Percentiles rank a stretch among this genome's conserved stretches.
phyloP scores from a whole-genome alignment of 164 flowering plant genomes.

The Buxus sempervirens region DNA sequence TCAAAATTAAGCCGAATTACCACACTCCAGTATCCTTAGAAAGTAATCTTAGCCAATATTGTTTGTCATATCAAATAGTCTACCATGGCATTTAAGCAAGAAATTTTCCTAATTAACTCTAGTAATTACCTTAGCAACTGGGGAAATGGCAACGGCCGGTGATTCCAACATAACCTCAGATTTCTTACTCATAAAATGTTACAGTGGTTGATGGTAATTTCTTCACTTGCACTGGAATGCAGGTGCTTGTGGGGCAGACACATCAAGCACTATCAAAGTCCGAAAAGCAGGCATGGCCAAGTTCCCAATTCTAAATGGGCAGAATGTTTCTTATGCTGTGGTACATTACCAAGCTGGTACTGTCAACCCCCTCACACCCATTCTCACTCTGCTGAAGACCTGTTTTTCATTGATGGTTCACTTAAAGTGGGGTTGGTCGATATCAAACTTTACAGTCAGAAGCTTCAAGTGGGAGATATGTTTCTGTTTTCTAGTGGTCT shows the following conservation, averaged over 20 bases:
- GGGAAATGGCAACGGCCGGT: neutral
- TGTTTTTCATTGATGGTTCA: slow-evolving; percentile 7
- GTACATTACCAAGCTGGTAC: slow-evolving; percentile 1
- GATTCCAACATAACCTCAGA: neutral
- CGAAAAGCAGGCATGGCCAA: neutral
- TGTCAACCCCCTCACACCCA: slow-evolving; percentile 16
- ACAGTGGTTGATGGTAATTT: neutral
- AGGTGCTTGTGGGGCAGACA: neutral
- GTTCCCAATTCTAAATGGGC: neutral
- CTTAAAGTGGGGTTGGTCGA: slow-evolving; percentile 34
- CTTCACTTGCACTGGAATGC: neutral
- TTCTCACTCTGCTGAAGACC: slow-evolving; percentile 10
- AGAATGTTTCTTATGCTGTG: slow-evolving; percentile 16
- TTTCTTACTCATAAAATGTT: neutral
- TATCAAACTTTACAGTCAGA: slow-evolving; percentile 29
- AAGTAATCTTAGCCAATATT: too few species aligned
- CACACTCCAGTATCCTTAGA: too few species aligned
- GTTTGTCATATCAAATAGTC: neutral
- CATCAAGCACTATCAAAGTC: neutral
- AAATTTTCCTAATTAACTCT: too few species aligned
- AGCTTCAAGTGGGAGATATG: slow-evolving; percentile 26
- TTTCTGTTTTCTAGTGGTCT: slow-evolving; percentile 30
- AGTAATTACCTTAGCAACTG: neutral
- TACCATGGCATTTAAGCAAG: neutral
- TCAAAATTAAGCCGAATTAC: neutral